Conservation (phyloP, 2,329 filamentous ascomycete species). For the Cordyceps javanica region DNA sequence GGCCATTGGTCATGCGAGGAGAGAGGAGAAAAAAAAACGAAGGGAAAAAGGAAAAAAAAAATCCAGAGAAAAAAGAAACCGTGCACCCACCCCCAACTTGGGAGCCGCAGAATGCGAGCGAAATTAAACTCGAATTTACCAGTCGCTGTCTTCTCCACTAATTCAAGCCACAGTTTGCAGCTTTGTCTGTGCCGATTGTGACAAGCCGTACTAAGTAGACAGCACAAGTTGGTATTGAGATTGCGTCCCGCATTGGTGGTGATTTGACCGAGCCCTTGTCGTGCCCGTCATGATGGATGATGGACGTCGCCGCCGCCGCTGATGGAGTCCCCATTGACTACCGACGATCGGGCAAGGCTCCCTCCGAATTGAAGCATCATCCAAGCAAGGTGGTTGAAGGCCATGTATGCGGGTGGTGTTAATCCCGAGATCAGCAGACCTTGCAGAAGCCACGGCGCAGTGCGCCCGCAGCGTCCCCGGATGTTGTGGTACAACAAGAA, state of each 20-base stretch:
- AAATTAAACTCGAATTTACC: constrained; percentile 9
- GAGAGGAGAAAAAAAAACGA: background rate
- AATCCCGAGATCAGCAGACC: constrained; percentile 14
- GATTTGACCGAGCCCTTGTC: background rate
- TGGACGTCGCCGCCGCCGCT: background rate
- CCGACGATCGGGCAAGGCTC: constrained; percentile 4
- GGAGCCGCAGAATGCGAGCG: background rate
- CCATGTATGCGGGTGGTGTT: constrained; percentile 9
- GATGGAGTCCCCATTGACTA: constrained; percentile 3
- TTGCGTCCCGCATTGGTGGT: constrained; percentile 8
- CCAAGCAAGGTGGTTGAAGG: background rate
- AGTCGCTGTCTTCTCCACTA: constrained; percentile 3
- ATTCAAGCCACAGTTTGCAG: constrained; percentile 9
- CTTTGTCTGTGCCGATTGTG: constrained; percentile 7
- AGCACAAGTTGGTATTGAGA: background rate
- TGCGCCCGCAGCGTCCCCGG: constrained; percentile 1
- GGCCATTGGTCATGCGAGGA: background rate
- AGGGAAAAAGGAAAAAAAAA: background rate
- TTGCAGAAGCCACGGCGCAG: constrained; percentile 11
- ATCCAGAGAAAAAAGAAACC: background rate
- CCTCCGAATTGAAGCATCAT: background rate
- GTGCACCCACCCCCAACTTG: background rate
- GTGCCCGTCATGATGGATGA: too few species aligned
- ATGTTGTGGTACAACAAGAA: background rate
- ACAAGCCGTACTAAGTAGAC: background rate